A percentile compares a stretch with the other conserved stretches of the same genome.
phyloP scores from a whole-genome alignment of 2,329 filamentous ascomycete genomes.

The Calycina herbarum region DNA sequence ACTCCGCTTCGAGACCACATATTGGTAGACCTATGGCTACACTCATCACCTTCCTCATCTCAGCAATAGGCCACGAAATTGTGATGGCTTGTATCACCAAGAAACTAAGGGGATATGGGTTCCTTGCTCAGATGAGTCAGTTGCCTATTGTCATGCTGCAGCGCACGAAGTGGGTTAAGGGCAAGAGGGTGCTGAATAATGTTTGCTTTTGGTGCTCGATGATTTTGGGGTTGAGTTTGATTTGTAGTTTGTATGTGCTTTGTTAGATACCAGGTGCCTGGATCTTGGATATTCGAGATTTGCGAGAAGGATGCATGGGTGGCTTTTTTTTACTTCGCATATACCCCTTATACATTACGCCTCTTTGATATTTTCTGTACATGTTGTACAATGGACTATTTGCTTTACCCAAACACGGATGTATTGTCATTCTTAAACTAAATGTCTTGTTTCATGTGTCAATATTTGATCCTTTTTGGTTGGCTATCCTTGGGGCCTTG shows the following conservation, averaged over 20 bases:
- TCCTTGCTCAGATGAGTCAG: constrained; percentile 94
- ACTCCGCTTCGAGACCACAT: constrained; percentile 74
- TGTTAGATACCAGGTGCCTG: constrained; percentile 17
- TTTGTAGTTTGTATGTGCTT: constrained; percentile 32
- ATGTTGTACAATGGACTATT: too few species aligned
- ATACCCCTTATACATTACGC: neutral
- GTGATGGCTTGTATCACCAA: constrained; percentile 98
- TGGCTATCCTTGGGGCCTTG: too few species aligned
- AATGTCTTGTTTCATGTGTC: too few species aligned
- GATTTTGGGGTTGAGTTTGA: constrained; percentile 78
- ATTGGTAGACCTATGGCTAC: constrained; percentile 79
- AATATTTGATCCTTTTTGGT: too few species aligned
- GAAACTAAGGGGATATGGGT: constrained; percentile 92
- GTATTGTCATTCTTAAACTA: too few species aligned
- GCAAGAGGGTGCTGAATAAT: constrained; percentile 79
- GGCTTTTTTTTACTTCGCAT: neutral
- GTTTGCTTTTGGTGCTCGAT: constrained; percentile 90
- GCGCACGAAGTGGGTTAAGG: constrained; percentile 73
- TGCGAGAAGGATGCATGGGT: neutral
- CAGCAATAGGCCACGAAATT: constrained; percentile 85
- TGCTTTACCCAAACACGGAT: too few species aligned
- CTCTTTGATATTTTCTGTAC: too few species aligned
- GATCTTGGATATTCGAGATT: neutral
- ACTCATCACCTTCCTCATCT: constrained; percentile 87
- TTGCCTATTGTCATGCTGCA: constrained; percentile 93